These are phyloP conservation scores for Begonia loranthoides DNA, from an alignment of 306 rosid species.

Conservation along the genomic window DNA sequence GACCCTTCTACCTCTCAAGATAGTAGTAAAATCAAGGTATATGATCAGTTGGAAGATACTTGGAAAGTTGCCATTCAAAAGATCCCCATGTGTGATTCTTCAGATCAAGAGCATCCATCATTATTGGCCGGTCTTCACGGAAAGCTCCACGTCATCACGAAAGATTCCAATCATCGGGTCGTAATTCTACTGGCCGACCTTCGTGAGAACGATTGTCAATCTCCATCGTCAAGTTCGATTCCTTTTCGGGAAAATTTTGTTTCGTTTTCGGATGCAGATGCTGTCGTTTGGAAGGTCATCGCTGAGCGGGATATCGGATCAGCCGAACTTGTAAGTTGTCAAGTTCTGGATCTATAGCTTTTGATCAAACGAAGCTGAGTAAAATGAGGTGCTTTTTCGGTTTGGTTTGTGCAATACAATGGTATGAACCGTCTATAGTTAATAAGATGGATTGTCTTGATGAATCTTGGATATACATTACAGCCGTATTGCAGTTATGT, in stretches of 20 bases:
- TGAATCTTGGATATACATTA: too few relatives aligned
- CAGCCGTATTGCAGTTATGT: too few relatives aligned
- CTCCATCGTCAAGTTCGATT: conserved; percentile 19
- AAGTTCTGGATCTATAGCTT: conserved; percentile 57
- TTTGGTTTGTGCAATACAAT: too few relatives aligned
- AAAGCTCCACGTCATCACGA: conserved; percentile 77
- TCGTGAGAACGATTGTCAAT: conserved; percentile 16
- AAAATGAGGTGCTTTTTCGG: too few relatives aligned
- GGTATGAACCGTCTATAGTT: too few relatives aligned
- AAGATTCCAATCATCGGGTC: conserved; percentile 44
- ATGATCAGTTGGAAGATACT: conserved; percentile 65
- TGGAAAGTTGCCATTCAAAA: conserved; percentile 75
- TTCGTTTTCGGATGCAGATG: conserved; percentile 31
- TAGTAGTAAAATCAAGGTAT: conserved; percentile 74
- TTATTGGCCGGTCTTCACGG: conserved; percentile 80
- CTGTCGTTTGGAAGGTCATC: conserved; percentile 54
- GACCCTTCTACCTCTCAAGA: conserved; percentile 68
- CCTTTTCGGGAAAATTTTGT: conserved; percentile 22
- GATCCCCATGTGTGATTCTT: conserved; percentile 62
- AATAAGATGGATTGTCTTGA: too few relatives aligned
- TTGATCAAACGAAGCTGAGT: background rate
- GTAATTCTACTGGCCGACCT: conserved; percentile 54
- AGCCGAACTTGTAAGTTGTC: conserved; percentile 71
- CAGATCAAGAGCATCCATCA: conserved; percentile 72
- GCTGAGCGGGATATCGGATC: conserved; percentile 46